Percentiles rank a stretch among this genome's conserved stretches.
These are phyloP conservation scores for Syzygium malaccense DNA, from an alignment of 441 rosid genomes.

Conservation along the genomic window DNA sequence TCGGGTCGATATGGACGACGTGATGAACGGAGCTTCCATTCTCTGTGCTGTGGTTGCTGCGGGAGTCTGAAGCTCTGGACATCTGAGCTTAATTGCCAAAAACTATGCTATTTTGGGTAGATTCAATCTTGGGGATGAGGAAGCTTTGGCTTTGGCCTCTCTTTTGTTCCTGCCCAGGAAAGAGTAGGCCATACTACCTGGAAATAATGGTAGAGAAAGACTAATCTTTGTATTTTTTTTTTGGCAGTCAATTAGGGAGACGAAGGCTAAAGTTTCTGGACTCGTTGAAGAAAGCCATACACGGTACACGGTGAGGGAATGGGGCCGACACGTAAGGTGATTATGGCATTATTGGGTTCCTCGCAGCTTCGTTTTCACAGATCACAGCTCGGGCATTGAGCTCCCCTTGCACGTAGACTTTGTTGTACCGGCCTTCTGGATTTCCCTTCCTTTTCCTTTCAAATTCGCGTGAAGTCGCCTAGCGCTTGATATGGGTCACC, in stretches of 20 bases:
- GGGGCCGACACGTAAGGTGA: not conserved
- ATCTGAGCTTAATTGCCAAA: not conserved
- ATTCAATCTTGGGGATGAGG: not conserved
- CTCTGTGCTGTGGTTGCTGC: not conserved
- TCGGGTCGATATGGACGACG: not conserved
- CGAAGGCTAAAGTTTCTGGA: not conserved
- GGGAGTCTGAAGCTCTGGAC: not conserved
- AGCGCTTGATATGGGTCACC: not conserved
- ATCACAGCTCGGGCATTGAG: not conserved
- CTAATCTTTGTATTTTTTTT: not conserved
- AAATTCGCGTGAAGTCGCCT: not conserved
- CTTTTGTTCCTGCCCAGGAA: not conserved
- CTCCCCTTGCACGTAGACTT: not conserved
- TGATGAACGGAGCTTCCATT: slow-evolving; percentile 4
- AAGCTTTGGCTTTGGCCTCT: not conserved
- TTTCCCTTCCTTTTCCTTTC: not conserved
- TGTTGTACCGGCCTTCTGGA: not conserved
- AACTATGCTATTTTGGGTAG: not conserved
- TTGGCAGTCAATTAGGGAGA: not conserved
- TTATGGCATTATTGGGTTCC: not conserved
- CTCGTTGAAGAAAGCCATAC: not conserved
- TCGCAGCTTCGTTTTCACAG: not conserved
- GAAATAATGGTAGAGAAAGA: not conserved
- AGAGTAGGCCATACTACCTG: not conserved
- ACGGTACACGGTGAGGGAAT: not conserved